Conservation (phyloP, 306 rosid genomes). For the Trifolium repens region DNA sequence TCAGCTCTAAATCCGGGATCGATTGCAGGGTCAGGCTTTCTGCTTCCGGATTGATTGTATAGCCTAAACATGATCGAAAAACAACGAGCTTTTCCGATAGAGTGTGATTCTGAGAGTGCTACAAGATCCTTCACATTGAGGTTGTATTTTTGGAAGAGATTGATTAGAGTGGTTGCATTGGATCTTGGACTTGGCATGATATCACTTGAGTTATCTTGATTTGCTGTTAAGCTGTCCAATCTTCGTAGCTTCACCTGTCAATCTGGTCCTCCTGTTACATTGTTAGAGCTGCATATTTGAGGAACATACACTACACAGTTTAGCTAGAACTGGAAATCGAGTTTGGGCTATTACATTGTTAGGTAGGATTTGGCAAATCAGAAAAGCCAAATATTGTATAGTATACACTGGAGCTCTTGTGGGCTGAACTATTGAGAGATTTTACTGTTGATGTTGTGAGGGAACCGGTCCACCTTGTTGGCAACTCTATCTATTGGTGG, state of each 20-base stretch:
- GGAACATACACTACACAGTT: too few species aligned
- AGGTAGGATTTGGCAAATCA: slow-evolving; percentile 88
- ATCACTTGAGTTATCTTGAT: slow-evolving; percentile 64
- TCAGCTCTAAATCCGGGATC: slow-evolving; percentile 56
- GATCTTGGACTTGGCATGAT: slow-evolving; percentile 95
- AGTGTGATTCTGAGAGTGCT: slow-evolving; percentile 89
- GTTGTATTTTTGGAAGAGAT: slow-evolving; percentile 56
- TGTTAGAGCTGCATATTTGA: too few species aligned
- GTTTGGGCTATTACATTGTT: slow-evolving; percentile 87
- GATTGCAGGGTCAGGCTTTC: slow-evolving; percentile 74
- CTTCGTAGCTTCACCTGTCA: slow-evolving; percentile 86
- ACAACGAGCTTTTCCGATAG: slow-evolving; percentile 81
- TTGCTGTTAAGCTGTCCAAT: slow-evolving; percentile 76
- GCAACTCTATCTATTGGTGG: slow-evolving; percentile 94
- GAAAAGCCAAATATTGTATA: slow-evolving; percentile 88
- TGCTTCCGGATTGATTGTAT: slow-evolving; percentile 81
- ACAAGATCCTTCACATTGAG: slow-evolving; percentile 69
- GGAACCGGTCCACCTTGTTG: slow-evolving; percentile 84
- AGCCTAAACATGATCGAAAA: slow-evolving; percentile 90
- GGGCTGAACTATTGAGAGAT: slow-evolving; percentile 89
- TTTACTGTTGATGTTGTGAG: slow-evolving; percentile 83
- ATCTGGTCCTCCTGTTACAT: slow-evolving; percentile 89
- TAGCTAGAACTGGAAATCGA: slow-evolving; percentile 69
- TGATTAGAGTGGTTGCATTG: slow-evolving; percentile 67
- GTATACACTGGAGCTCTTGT: slow-evolving; percentile 76